Evolutionary conservation across 1,284 basidiomycete genomes (phyloP).

Genomic region (Ganoderma meredithae): DNA sequence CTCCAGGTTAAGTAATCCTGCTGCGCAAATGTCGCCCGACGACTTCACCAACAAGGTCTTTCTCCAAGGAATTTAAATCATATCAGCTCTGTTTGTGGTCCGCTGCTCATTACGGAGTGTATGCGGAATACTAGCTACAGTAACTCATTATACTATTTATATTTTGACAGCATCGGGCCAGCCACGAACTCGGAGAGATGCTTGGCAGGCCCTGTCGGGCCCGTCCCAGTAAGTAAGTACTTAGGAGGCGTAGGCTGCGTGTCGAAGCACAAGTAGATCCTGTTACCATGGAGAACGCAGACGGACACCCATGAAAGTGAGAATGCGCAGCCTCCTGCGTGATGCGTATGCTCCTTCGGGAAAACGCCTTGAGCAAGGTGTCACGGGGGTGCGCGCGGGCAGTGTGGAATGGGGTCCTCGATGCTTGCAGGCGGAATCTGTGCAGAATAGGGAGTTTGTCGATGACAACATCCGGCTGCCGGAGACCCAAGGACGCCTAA

Average conservation of each 20-base stretch:
- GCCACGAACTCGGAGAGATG: background rate
- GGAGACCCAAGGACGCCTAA: background rate
- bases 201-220: background rate
- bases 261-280: background rate
- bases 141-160: background rate
- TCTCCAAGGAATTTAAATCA: background rate
- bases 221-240: background rate
- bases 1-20: background rate
- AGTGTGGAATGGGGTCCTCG: background rate
- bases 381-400: background rate
- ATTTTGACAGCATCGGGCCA: background rate
- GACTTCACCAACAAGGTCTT: background rate
- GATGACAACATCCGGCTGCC: background rate
- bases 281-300: slow-evolving; percentile 8
- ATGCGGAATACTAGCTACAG: background rate
- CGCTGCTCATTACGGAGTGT: background rate
- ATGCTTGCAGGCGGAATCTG: background rate
- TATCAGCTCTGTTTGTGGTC: background rate
- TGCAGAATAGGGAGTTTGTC: background rate
- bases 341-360: background rate
- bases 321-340: background rate
- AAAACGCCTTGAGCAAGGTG: background rate
- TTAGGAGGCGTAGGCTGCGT: background rate
- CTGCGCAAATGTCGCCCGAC: background rate
- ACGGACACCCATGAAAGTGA: background rate